phyloP scores from a whole-genome alignment of 1,139 yeast species.

The Ogataea hybrid region DNA sequence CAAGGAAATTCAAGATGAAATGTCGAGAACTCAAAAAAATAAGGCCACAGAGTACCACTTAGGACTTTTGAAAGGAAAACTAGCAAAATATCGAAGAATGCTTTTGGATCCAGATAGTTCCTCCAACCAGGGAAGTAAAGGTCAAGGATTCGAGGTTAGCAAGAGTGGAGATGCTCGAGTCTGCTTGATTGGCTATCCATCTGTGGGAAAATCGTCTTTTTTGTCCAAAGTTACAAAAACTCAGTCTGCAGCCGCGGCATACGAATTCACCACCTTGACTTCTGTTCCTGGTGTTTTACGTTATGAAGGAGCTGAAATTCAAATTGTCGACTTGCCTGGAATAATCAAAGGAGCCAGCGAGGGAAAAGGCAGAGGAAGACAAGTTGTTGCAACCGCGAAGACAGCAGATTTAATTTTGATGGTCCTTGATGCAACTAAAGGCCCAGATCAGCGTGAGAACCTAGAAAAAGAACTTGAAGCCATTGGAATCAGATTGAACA shows the following conservation, averaged over 20 bases:
- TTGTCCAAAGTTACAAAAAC: slow-evolving; percentile 87
- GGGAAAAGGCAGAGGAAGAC: slow-evolving; percentile 97
- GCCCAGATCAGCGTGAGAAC: slow-evolving; percentile 82
- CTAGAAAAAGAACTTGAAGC: too few species aligned
- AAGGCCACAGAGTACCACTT: slow-evolving; percentile 97
- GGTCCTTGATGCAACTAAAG: slow-evolving; percentile 95
- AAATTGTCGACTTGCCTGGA: slow-evolving; percentile 95
- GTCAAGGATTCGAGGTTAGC: slow-evolving; percentile 93
- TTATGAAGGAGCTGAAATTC: slow-evolving; percentile 95
- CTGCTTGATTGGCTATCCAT: slow-evolving; percentile 93
- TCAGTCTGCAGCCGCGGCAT: slow-evolving; percentile 90
- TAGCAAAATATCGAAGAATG: slow-evolving; percentile 92
- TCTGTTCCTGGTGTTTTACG: slow-evolving; percentile 95
- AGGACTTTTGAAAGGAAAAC: slow-evolving; percentile 89
- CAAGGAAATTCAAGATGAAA: slow-evolving; percentile 87
- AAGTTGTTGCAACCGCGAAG: slow-evolving; percentile 93
- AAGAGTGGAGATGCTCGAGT: slow-evolving; percentile 97
- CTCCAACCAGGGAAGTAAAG: slow-evolving; percentile 49
- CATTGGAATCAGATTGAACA: too few species aligned
- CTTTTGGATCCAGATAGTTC: slow-evolving; percentile 88
- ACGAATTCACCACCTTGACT: slow-evolving; percentile 93
- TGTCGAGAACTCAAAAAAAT: slow-evolving; percentile 93
- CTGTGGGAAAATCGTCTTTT: slow-evolving; percentile 94
- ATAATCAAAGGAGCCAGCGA: slow-evolving; percentile 95
- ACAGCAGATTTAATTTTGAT: slow-evolving; percentile 91